Percentiles rank a stretch among this genome's conserved stretches.
phyloP scores from a whole-genome alignment of 2,329 filamentous ascomycete genomes.

The Penicillium sp. region DNA sequence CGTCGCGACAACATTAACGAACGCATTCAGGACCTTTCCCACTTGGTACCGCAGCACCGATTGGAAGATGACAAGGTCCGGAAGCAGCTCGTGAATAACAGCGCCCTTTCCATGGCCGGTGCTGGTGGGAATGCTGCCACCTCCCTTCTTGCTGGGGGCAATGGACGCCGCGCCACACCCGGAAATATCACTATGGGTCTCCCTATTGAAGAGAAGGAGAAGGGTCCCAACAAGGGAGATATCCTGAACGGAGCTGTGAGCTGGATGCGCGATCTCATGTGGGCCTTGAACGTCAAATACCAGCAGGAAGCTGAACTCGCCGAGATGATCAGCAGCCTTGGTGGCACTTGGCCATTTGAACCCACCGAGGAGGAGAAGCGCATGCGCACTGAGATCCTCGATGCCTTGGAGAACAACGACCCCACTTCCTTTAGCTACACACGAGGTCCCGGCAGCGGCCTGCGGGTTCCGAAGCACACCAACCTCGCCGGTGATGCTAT shows the following conservation, averaged over 20 bases:
- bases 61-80: constrained; percentile 96
- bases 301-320: constrained; percentile 86
- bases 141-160: constrained; percentile 81
- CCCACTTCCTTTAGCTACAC: constrained; percentile 78
- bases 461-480: constrained; percentile 90
- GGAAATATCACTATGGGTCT: constrained; percentile 90
- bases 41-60: constrained; percentile 86
- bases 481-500: constrained; percentile 82
- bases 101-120: constrained; percentile 78
- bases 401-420: constrained; percentile 81
- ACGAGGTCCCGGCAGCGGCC: constrained; percentile 75
- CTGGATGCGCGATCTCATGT: constrained; percentile 98
- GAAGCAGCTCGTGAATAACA: constrained; percentile 91
- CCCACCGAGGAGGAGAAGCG: constrained; percentile 88
- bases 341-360: constrained; percentile 76
- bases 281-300: constrained; percentile 87
- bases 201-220: constrained; percentile 95
- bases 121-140: constrained; percentile 64
- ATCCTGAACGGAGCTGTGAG: constrained; percentile 96
- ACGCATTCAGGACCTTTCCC: constrained; percentile 92
- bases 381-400: constrained; percentile 90
- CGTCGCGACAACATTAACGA: constrained; percentile 98
- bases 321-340: constrained; percentile 70
- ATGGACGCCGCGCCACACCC: constrained; percentile 73
- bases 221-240: constrained; percentile 97